Base-by-base conservation (phyloP, 2,329 filamentous ascomycete genomes). In the Colletotrichum falcatum region DNA sequence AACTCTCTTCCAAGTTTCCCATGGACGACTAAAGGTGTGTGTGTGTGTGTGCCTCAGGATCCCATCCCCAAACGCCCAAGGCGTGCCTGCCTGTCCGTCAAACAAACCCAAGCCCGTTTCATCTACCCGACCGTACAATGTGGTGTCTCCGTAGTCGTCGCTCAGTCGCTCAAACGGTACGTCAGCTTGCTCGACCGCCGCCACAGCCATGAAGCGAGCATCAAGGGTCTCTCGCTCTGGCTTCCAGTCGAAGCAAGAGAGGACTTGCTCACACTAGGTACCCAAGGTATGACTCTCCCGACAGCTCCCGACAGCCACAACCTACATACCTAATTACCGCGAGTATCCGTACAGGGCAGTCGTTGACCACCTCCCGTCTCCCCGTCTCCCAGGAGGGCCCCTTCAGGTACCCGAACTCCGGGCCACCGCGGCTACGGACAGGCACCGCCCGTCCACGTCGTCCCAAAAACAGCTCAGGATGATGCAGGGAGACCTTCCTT, bases 31-130 rank as follows among this genome's bases (percentile, higher is more conserved):
- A n/a, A n/a, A n/a, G n/a, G n/a, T 33, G 30, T 3, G 30, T 7
- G 30, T 3, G 30, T 33, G 62, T n/a, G 42, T 51, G 49, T 65
- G 63, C 66, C 61, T 70, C 55, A 56, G 62, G 33, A 51, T 37
- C 16, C 23, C n/a, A n/a, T 3, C 30, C 33, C 35, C 48, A 28
- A 35, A 54, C 55, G 23, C 51, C 26, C 51, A 58, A 59, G 55
- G 62, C 49, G 35, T 39, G 18, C n/a, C 44, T 56, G 53, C 63
- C 48, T 66, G 14, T 33, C 62, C 46, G 46, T 46, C 58, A 63
- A 63, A 67, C 64, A 61, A 68, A 37, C 56, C 56, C 42, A 70
- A 42, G 28, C 42, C 42, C 56, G 67, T 70, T 70, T 70, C 63
- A 70, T 66, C 48, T 49, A 30, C 42, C 26, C 30, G 12, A 49